Base-by-base conservation (phyloP, 192 early-diverging fungal genomes). In the Jimgerdemannia flammicorona region DNA sequence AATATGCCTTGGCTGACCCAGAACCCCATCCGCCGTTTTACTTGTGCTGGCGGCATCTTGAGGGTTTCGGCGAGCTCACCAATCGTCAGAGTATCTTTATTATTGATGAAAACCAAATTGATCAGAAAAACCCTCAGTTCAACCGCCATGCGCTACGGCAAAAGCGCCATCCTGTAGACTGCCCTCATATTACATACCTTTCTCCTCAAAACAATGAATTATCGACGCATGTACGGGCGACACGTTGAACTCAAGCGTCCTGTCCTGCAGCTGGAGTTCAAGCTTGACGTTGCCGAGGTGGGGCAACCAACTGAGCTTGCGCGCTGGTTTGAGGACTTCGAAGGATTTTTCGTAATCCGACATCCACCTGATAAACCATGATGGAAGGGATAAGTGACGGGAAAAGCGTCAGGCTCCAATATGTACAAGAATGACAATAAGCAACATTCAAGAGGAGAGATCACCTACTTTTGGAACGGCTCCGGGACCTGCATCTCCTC, bases 171-270 rank as follows among this genome's bases (percentile, higher is more conserved):
- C 29, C 29, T 29, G 29, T 29, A 29, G 29, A 29, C 29, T 29
- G 1, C 29, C 29, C 29, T 29, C 29, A 29, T 29, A 29, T 29
- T 29, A 29, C 67, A 9, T 18, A 41, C 67, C 67, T 10, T 68
- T 68, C 67, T 68, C 67, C 40, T 68, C 67, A 18, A 68, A 68
- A 19, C 19, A 41, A 20, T 20, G 19, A 9, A 68, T 41, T 20
- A 83, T 72, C 0, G 88, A 78, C 0, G 88, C 89, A 70, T 90
- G 87, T 2, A 78, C 63, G 1, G 88, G 87, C 4, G 78, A 83
- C 14, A 80, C 86, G 3, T 70, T 69, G n/a, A 85, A 40, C 7
- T 79, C 41, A 3, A 88, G 3, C 4, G 73, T 43, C 14, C 87
- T 77, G 69, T 87, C 85, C 1, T 68, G 78, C n/a, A 90, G 67